Base-by-base conservation (phyloP, 1,284 basidiomycete genomes). In the Entoloma clypeatum region DNA sequence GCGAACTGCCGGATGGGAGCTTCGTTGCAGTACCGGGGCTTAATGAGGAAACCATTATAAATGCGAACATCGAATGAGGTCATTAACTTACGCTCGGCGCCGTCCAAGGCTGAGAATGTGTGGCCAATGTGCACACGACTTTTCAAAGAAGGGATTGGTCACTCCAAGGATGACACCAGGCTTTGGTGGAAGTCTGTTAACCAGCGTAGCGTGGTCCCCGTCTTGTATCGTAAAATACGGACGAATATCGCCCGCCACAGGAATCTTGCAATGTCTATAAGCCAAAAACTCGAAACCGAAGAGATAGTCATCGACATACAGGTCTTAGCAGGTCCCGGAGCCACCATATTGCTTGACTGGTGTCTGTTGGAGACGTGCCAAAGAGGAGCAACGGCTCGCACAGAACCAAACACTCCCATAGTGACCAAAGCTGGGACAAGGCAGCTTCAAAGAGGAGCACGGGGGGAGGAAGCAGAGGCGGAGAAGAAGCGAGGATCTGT, bases 201-300 rank as follows among this genome's bases (percentile, higher is more conserved):
- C 82, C 3, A 97, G 61, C 0, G 74, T 57, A 0, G 75, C 58
- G 52, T 92, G 86, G 52, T 97, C 93, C 27, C 77, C 78, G 55
- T 98, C 95, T 59, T 97, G 94, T 47, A 98, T 93, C 11, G 93
- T 96, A 52, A 98, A 89, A 61, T 95, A 98, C 0, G 94, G 95
- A 6, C 94, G 75, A 54, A 92, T 82, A 58, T 98, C 94, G 2
- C 81, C 81, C 0, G 85, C 81, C 13, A 90, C 73, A 0, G 92
- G 91, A 19, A 97, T 82, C 85, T 91, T 50, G 9, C 16, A 30
- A 22, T 7, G 19, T 23, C 8, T 2, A 22, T 50, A 14, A 39
- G 34, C 44, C 17, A 32, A 23, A 26, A 28, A 33, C 23, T 13
- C 7, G 3, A 45, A 9, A 11, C 14, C 13, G 22, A 23, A 14